Conservation (phyloP, 1,284 basidiomycete genomes). For the Amylostereum chailletii region DNA sequence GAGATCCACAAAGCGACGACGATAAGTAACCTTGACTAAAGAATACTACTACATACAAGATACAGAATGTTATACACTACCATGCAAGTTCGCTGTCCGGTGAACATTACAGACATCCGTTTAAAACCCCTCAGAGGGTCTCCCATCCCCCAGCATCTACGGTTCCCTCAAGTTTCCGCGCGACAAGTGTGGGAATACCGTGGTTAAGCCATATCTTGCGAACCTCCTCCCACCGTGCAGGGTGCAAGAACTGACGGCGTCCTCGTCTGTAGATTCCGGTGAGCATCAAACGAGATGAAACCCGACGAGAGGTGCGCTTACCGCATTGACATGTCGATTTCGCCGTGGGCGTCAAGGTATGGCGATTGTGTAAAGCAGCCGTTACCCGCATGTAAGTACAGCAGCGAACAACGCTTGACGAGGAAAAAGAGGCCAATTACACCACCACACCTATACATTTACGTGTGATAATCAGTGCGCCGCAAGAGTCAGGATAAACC, state of each 20-base stretch:
- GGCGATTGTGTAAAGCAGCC: slow-evolving; percentile 87
- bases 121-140: slow-evolving; percentile 26
- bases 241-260: slow-evolving; percentile 82
- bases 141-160: slow-evolving; percentile 94
- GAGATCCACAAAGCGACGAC: neutral
- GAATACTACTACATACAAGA: neutral
- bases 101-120: no score
- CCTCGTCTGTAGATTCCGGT: slow-evolving; percentile 50
- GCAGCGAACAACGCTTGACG: slow-evolving; percentile 84
- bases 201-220: slow-evolving; percentile 87
- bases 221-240: slow-evolving; percentile 86
- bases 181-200: slow-evolving; percentile 84
- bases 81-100: neutral
- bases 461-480: slow-evolving; percentile 7
- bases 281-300: neutral
- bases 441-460: slow-evolving; percentile 70
- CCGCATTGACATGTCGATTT: slow-evolving; percentile 90
- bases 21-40: neutral
- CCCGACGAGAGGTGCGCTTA: slow-evolving; percentile 26
- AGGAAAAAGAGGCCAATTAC: slow-evolving; percentile 87
- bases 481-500: slow-evolving; percentile 4
- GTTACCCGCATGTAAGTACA: slow-evolving; percentile 87
- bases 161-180: slow-evolving; percentile 80
- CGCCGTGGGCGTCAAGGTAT: slow-evolving; percentile 92
- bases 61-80: neutral